Percentiles rank a stretch among this genome's conserved stretches.
Conservation (phyloP, 768 basidiomycete species). For the Rossbeevera mucosa region DNA sequence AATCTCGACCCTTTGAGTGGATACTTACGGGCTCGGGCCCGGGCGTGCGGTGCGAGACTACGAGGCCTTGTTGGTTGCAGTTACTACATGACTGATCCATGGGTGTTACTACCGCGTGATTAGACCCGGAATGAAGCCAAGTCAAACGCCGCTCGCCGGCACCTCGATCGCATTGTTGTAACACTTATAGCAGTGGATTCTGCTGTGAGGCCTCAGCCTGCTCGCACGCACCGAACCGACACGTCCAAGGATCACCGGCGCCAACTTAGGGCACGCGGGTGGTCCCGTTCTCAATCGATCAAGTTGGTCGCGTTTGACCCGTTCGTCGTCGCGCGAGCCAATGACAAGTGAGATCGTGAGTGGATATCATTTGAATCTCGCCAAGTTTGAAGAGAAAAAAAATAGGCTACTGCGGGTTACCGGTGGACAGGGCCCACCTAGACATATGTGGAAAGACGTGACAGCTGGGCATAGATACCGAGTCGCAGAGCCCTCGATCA, state of each 20-base stretch:
- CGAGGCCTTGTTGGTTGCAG: not conserved
- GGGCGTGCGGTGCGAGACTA: not conserved
- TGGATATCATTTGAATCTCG: slow-evolving; percentile 2
- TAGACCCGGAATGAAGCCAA: not conserved
- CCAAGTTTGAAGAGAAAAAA: slow-evolving; percentile 8
- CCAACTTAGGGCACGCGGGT: no score
- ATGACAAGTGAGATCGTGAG: slow-evolving; percentile 3
- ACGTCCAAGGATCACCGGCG: no score
- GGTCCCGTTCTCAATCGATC: not conserved
- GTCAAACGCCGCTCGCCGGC: not conserved
- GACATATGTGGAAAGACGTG: slow-evolving; percentile 33
- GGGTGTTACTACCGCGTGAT: not conserved
- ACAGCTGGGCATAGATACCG: slow-evolving; percentile 22
- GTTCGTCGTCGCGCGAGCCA: not conserved
- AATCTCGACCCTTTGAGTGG: no score
- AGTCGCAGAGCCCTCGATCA: slow-evolving; percentile 38
- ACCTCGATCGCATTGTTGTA: not conserved
- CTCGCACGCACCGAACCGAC: not conserved
- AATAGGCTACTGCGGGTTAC: slow-evolving; percentile 35
- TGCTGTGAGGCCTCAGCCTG: not conserved
- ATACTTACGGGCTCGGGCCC: not conserved
- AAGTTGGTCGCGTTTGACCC: not conserved
- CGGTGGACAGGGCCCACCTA: slow-evolving; percentile 34
- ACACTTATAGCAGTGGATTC: not conserved
- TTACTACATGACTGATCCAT: not conserved